Conservation (phyloP, 1,284 basidiomycete species). For the Leccinum pachyderme region DNA sequence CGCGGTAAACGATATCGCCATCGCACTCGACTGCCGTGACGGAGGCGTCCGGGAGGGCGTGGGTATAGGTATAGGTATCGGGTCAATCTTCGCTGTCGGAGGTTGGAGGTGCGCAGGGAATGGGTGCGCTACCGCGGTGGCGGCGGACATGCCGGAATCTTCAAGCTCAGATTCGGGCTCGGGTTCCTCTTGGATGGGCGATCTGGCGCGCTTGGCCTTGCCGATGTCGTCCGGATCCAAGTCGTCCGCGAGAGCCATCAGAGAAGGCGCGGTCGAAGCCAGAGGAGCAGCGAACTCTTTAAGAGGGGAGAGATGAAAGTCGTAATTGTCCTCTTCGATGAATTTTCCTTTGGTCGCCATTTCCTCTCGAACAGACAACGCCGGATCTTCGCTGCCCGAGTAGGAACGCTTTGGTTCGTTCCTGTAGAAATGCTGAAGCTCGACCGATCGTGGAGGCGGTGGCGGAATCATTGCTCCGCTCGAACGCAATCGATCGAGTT, state of each 20-base stretch:
- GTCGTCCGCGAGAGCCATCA: conserved; percentile 35
- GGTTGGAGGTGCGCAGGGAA: conserved; percentile 35
- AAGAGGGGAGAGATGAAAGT: conserved; percentile 41
- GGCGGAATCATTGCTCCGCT: conserved; percentile 13
- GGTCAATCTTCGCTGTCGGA: conserved; percentile 25
- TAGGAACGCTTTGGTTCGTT: conserved; percentile 25
- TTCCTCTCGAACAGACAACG: conserved; percentile 21
- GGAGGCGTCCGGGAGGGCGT: conserved; percentile 25
- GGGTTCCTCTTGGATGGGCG: conserved; percentile 22
- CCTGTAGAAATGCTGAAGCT: conserved; percentile 32
- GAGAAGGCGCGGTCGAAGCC: conserved; percentile 31
- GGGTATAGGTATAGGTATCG: conserved; percentile 32
- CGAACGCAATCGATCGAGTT: conserved; percentile 23
- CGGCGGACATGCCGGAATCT: conserved; percentile 13
- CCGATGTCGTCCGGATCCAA: conserved; percentile 33
- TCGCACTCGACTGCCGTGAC: conserved; percentile 29
- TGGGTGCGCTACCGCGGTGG: conserved; percentile 22
- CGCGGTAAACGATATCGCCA: conserved; percentile 32
- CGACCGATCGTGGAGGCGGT: conserved; percentile 25
- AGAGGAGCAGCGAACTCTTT: conserved; percentile 33
- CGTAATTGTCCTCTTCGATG: conserved; percentile 32
- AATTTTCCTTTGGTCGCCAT: conserved; percentile 24
- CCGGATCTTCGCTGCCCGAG: conserved; percentile 23
- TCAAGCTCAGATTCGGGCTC: conserved; percentile 30
- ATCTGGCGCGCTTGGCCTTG: conserved; percentile 25